Conservation (phyloP, 495 filamentous ascomycete species). For the Tetracladium setigerum region DNA sequence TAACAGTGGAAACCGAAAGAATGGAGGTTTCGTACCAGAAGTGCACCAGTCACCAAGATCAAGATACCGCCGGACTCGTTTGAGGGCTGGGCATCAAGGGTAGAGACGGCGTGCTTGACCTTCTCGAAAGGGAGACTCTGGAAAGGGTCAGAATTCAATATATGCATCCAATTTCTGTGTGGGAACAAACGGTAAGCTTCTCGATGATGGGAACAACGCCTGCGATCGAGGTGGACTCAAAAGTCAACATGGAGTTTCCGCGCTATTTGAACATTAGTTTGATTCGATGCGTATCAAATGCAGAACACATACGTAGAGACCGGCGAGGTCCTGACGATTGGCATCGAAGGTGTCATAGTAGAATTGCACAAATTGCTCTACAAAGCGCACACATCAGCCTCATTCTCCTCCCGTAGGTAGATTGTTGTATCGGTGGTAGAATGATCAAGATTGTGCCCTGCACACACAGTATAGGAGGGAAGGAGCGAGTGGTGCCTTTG, state of each 20-base stretch:
- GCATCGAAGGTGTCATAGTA: conserved; percentile 85
- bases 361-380: conserved; percentile 77
- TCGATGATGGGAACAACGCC: conserved; percentile 58
- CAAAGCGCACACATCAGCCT: conserved; percentile 3
- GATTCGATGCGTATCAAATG: background rate
- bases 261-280: conserved; percentile 44
- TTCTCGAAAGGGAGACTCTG: conserved; percentile 74
- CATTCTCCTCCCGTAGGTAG: background rate
- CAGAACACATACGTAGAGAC: conserved; percentile 72
- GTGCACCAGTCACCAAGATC: conserved; percentile 76
- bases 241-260: conserved; percentile 85
- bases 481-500: background rate
- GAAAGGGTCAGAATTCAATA: conserved; percentile 4
- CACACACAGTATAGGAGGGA: background rate
- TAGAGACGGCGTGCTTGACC: conserved; percentile 60
- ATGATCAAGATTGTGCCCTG: background rate
- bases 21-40: conserved; percentile 51
- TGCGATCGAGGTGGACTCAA: conserved; percentile 56
- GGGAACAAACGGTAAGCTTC: conserved; percentile 61
- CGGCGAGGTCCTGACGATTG: conserved; percentile 48
- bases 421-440: background rate
- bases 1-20: background rate
- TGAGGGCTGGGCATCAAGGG: conserved; percentile 71
- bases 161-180: conserved; percentile 5
- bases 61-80: conserved; percentile 55